phyloP scores from a whole-genome alignment of 306 rosid genomes.

The Dalbergia oliveri region DNA sequence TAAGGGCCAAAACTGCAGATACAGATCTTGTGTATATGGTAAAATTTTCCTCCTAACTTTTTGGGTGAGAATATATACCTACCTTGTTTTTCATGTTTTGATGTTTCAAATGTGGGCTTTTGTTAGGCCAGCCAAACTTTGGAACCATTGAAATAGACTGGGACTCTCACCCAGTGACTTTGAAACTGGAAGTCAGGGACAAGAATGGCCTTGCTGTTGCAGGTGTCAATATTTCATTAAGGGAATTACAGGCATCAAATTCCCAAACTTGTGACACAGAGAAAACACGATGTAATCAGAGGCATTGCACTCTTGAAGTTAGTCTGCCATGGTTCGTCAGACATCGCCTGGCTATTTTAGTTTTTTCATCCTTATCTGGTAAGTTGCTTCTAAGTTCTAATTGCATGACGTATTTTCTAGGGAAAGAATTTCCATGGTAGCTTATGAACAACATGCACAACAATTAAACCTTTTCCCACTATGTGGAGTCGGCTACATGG shows the following conservation, averaged over 20 bases:
- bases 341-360: conserved; percentile 70
- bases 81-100: conserved; percentile 30
- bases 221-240: conserved; percentile 53
- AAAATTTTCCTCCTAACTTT: conserved; percentile 45
- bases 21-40: conserved; percentile 76
- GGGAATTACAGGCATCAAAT: conserved; percentile 57
- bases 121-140: conserved; percentile 78
- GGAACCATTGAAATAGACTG: conserved; percentile 82
- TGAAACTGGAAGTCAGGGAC: conserved; percentile 70
- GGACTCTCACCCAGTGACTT: conserved; percentile 63
- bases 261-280: conserved; percentile 26
- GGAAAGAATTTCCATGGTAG: conserved; percentile 8
- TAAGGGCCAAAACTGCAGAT: conserved; percentile 66
- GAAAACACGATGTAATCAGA: conserved; percentile 46
- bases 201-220: conserved; percentile 56
- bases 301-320: conserved; percentile 74
- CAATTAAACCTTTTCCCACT: too few species aligned
- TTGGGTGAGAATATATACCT: neutral
- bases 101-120: conserved; percentile 44
- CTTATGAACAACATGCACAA: neutral
- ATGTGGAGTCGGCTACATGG: too few species aligned
- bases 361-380: conserved; percentile 55
- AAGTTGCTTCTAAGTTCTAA: conserved; percentile 43
- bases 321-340: conserved; percentile 70
- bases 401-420: conserved; percentile 18